Base-by-base conservation (phyloP, 805 yeast species). In the Sugiyamaella marilandica region DNA sequence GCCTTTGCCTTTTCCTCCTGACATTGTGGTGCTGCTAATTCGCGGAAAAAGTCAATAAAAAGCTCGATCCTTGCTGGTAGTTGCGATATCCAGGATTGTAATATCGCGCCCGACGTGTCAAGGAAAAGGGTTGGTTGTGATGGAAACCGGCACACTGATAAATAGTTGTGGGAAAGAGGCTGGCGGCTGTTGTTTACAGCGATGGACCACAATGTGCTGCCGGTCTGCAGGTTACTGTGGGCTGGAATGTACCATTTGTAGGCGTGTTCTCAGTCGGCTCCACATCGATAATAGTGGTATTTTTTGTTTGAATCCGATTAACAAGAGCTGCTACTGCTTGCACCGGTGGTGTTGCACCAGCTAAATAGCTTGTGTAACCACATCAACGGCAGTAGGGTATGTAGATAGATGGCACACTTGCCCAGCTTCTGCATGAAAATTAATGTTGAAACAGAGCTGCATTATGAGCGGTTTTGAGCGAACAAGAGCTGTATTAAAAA, bases 1-100 rank as follows among this genome's bases (percentile, higher is more conserved):
- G 62, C 98, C 97, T 71, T 87, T 91, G 55, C 84, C 89, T 81
- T 92, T 92, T 62, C 98, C 75, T 34, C 74, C 97, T 51, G 96
- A 87, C 97, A 91, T 89, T 14, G 45, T 48, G 41, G n/a, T 16
- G 26, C 26, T 33, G 35, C 5, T 13, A 8, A n/a, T 8, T 24
- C 39, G 21, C 26, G 35, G 35, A 47, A 47, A 31, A 46, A 33
- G 33, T 29, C 16, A 14, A 29, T 18, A 32, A 26, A 87, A 74
- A 14, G 10, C 33, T 21, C 46, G 19, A n/a, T 26, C 19, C 19
- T 19, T 24, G 14, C 33, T 18, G 14, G 26, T 19, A 11, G 33
- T 32, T 33, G 36, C 21, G 5, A 18, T 45, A 26, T 31, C 4
- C 21, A 10, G 13, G 19, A 19, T 21, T 21, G 19, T 9, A 39